Evolutionary conservation across 345 rosid genomes (phyloP), one percentile per base, ranked within the genome.

Genomic region (Moricandia arvensis): DNA sequence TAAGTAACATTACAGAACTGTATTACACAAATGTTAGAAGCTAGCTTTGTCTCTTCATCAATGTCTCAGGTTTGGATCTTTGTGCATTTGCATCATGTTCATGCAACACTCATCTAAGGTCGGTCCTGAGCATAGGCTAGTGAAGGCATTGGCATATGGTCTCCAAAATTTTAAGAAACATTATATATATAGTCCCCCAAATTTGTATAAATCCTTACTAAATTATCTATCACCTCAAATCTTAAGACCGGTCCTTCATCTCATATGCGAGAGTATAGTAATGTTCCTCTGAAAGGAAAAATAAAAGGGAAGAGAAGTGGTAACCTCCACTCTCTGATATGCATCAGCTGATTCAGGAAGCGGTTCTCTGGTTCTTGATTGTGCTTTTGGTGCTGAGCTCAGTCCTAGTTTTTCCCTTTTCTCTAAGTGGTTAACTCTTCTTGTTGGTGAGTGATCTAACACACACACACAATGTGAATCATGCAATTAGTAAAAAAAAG

Each of bases 361-460:
- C 0, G 84, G 86, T 27, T 70, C 76, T 66, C 69, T 81, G 15
- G 77, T 51, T 73, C 81, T 81, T 18, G 89, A 68, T 7, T 71
- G 84, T 73, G 77, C 82, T 69, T 75, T 85, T n/a, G 88, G 77
- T 63, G 84, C 82, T 74, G 82, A 58, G 66, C 77, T 85, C 85
- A 95, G 73, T 47, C 98, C 98, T 70, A 90, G 83, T 73, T 88
- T 95, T 81, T 90, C 93, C 79, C 90, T 88, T 76, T 87, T 94
- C 77, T 93, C 97, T 61, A 86, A 68, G 69, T 86, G 90, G 85
- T 61, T 77, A 72, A 85, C 83, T 68, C 85, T 90, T 77, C 85
- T 82, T 43, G 81, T 82, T 34, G 87, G 82, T 30, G 88, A 86
- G 77, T 79, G 79, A 85, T 87, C 99, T 93, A 68, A 5, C 2